Evolutionary conservation across 2,329 filamentous ascomycete species (phyloP), one percentile per base, ranked within the genome.

Genomic region (Epichloe baconii): DNA sequence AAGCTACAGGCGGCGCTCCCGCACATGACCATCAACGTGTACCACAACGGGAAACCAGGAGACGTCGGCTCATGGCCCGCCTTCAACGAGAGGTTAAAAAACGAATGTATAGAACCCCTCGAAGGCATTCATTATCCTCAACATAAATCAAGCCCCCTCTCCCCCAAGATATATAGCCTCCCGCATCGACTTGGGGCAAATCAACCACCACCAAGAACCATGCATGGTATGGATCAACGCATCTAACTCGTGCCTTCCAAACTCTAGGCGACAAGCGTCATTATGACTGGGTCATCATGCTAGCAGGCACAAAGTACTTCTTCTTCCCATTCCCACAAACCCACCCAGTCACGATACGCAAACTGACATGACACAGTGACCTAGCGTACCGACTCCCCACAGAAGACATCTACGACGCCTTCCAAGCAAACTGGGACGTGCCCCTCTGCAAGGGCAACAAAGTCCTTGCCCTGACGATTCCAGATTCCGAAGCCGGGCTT

Each of bases 391-490:
- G 61, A 8, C 53, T 64, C 5, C 48, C 62, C 0, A 56, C 70
- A 8, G 63, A 72, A 1, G 59, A 66, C 2, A 76, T 82, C 21
- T 75, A 75, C 56, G 58, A 68, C 6, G 66, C 67, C 8, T 71
- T 84, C 14, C 65, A 75, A 55, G 60, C 67, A 10, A 62, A 69
- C 38, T 85, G 77, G 73, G 63, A 69, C 43, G 62, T 77, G 2
- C 69, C 76, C 75, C 67, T 82, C 2, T 59, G 62, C 1, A 68
- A 69, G 31, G 72, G 72, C 11, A 69, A 70, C 57, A 78, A 78
- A 53, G 75, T 85, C 8, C 72, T 86, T 3, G 79, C 80, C 4
- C 68, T 85, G 47, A 85, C 81, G 0, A 70, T 86, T 2, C 79
- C 79, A 0, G 80, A 83, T 56, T 71, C 71, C 26, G 60, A 64